Base-by-base conservation (phyloP, 2,329 filamentous ascomycete genomes). In the Lecanosticta acicola region DNA sequence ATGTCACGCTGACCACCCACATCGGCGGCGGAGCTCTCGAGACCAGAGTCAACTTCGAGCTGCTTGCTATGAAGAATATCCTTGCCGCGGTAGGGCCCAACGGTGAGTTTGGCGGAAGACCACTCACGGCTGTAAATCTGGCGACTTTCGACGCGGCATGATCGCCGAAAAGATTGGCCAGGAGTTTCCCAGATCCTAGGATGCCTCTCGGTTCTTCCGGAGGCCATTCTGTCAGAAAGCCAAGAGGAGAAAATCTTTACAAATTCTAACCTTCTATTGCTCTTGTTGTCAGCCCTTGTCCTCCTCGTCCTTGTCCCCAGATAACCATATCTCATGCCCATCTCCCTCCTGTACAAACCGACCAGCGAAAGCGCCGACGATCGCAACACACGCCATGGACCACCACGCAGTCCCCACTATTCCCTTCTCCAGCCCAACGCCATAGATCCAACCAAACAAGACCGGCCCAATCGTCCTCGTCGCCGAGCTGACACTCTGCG, bases 341-440 rank as follows among this genome's bases (percentile, higher is more conserved):
- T 71, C 76, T 0, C 81, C 83, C 55, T 86, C 82, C 39, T 77
- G 73, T 9, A 85, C 78, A 41, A 73, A 73, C 62, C 79, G 70
- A 0, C 79, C 75, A 10, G 80, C 72, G 3, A 73, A 58, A 60
- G 78, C 83, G 0, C 80, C 80, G 3, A 79, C 43, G 1, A 75
- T 62, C 1, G 79, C 75, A 34, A 82, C 69, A 13, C 65, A 59
- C 0, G 77, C 74, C 55, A 79, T 64, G 19, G 64, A 68, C 78
- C 78, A 81, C 76, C 77, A 81, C 1, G 77, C 71, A n/a, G 69
- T 61, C 0, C 77, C 78, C 3, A 81, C 72, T 29, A 78, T 66
- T 3, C 78, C 78, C 41, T 68, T 61, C 32, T 70, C 63, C 36
- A 81, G 57, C 0, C 78, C 78, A 17, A 71, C 29, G 0, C 77